Evolutionary conservation across 768 basidiomycete species (phyloP), one percentile per base, ranked within the genome.

Genomic region (Gelatoporia subvermispora): DNA sequence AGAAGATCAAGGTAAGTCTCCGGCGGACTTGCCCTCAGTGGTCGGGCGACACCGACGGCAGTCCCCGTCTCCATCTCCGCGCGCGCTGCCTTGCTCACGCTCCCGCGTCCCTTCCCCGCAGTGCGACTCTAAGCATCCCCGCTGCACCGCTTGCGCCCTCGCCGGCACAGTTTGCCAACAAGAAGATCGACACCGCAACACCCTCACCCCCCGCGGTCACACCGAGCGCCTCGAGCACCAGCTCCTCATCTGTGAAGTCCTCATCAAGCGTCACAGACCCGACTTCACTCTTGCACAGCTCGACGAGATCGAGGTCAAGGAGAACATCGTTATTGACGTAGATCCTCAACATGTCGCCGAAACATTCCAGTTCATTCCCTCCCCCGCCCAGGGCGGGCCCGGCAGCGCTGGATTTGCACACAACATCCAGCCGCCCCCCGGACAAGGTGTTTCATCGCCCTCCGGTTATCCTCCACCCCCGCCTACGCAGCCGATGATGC

Each of bases 81-180:
- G 48, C 56, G 41, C 59, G 52, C 48, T 18, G 38, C 60, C 47
- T 58, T 52, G 16, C 34, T 51, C 54, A 45, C 59, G 40, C 55
- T 48, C 54, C 55, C 37, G 54, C 53, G 54, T 54, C 28, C 28
- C 7, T 31, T 15, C 42, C 51, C 41, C 47, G n/a, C 62, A 93
- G 90, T 93, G 90, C 76, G 90, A 93, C 68, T 91, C 88, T 4
- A 91, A 90, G 63, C 88, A 90, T 65, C 90, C 90, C 34, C 72
- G 85, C 66, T 93, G 90, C 62, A 87, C 86, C 17, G 86, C 90
- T 35, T 93, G 90, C 62, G 79, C 85, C 34, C 84, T 84, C 9
- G 87, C 89, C 0, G 84, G 84, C 56, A 85, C 84, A 0, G 65
- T 76, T 36, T 93, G 90, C 70, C 82, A 91, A 61, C 90, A 93